phyloP scores from a whole-genome alignment of 495 filamentous ascomycete species.

The Clohesyomyces aquaticus region DNA sequence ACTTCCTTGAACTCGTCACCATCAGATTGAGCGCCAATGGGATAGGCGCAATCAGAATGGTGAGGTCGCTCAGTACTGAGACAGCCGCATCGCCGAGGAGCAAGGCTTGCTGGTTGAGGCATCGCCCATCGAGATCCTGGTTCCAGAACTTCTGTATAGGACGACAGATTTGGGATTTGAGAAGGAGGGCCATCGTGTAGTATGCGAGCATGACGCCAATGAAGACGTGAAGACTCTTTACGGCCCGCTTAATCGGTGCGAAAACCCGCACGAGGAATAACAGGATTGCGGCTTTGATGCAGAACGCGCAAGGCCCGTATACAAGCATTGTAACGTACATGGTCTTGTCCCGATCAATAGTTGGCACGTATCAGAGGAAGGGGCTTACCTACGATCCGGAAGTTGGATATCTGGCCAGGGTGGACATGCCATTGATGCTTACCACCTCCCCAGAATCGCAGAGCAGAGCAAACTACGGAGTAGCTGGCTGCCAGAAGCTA shows the following conservation, averaged over 20 bases:
- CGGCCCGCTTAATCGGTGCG: constrained; percentile 49
- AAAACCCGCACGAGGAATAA: constrained; percentile 56
- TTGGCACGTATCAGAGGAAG: constrained; percentile 12
- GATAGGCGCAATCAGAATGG: constrained; percentile 53
- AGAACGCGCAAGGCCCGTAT: constrained; percentile 56
- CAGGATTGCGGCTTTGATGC: constrained; percentile 55
- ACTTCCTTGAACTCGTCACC: constrained; percentile 52
- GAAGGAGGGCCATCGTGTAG: constrained; percentile 46
- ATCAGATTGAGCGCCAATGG: constrained; percentile 55
- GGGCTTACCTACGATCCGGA: constrained; percentile 15
- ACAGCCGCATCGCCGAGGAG: constrained; percentile 56
- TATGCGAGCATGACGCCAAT: constrained; percentile 51
- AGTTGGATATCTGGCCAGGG: constrained; percentile 5
- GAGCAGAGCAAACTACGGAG: constrained; percentile 1
- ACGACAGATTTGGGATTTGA: constrained; percentile 50
- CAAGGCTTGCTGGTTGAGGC: constrained; percentile 52
- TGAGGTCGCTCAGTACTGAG: constrained; percentile 53
- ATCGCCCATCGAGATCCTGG: constrained; percentile 26
- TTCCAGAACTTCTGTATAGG: constrained; percentile 48
- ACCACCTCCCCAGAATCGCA: constrained; percentile 29
- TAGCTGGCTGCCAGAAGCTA: constrained; percentile 12
- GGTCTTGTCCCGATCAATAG: constrained; percentile 8
- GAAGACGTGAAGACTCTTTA: constrained; percentile 52
- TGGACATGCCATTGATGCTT: constrained; percentile 39
- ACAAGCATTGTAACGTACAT: constrained; percentile 46